A percentile compares a stretch with the other conserved stretches of the same genome.
These are phyloP conservation scores for Lactarius trivialis DNA, from an alignment of 768 basidiomycete genomes.

Conservation along the genomic window DNA sequence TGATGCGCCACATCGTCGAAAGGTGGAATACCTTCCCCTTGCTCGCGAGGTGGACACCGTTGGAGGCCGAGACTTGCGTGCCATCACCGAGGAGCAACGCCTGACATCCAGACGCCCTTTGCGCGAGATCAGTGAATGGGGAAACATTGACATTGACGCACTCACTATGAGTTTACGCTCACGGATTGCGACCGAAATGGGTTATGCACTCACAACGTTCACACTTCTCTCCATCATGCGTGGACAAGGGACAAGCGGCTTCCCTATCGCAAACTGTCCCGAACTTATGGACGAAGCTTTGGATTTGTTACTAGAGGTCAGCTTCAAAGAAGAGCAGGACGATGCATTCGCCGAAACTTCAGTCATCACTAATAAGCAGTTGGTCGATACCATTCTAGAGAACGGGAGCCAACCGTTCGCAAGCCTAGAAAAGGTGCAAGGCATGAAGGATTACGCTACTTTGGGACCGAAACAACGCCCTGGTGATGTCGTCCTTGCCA, in stretches of 20 bases:
- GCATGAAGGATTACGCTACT: constrained; percentile 39
- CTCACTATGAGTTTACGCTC: constrained; percentile 90
- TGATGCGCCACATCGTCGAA: constrained; percentile 55
- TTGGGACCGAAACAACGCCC: constrained; percentile 59
- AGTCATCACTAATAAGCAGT: constrained; percentile 58
- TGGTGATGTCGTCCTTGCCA: constrained; percentile 59
- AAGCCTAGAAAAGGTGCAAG: constrained; percentile 42
- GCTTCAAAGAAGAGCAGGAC: constrained; percentile 46
- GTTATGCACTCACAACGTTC: constrained; percentile 85
- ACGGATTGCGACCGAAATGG: constrained; percentile 73
- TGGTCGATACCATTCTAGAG: constrained; percentile 54
- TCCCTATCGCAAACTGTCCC: constrained; percentile 65
- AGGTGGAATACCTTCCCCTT: constrained; percentile 83
- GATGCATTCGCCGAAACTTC: constrained; percentile 16
- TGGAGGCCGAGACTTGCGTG: constrained; percentile 75
- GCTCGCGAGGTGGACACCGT: constrained; percentile 66
- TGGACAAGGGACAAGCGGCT: constrained; percentile 58
- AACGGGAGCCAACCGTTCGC: constrained; percentile 56
- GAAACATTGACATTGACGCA: constrained; percentile 84
- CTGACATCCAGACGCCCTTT: constrained; percentile 46
- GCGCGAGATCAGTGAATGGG: constrained; percentile 79
- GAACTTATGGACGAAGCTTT: constrained; percentile 84
- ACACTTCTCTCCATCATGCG: constrained; percentile 76
- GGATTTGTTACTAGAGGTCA: constrained; percentile 78
- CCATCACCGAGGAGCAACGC: constrained; percentile 55